Percentiles rank a stretch among this genome's conserved stretches.
These are phyloP conservation scores for Marasmius sp. DNA, from an alignment of 1,284 basidiomycete species.

Conservation along the genomic window DNA sequence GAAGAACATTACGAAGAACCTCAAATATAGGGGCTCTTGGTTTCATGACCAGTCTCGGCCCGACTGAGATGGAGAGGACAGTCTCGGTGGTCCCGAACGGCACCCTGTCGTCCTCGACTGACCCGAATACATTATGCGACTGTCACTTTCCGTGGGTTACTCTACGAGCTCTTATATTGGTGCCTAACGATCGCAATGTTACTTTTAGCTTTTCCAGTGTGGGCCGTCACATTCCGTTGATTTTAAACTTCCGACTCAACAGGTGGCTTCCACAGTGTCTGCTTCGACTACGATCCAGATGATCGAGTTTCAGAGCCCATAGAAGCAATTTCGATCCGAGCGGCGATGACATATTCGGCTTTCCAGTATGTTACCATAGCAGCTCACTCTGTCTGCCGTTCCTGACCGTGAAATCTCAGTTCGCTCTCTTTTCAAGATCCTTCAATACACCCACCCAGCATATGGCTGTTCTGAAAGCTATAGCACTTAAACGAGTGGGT, in stretches of 20 bases:
- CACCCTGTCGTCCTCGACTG: constrained; percentile 25
- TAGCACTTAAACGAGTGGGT: constrained; percentile 41
- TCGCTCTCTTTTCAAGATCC: constrained; percentile 21
- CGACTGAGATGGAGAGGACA: constrained; percentile 21
- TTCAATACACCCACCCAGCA: too few relatives aligned
- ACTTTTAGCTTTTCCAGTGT: constrained; percentile 18
- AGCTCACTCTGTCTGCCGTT: too few relatives aligned
- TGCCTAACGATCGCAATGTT: not conserved
- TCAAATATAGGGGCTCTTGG: constrained; percentile 23
- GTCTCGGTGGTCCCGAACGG: constrained; percentile 2
- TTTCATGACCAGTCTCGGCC: constrained; percentile 23
- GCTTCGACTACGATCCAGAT: constrained; percentile 29
- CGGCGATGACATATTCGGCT: too few relatives aligned
- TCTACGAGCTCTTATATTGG: not conserved
- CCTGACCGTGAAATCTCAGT: too few relatives aligned
- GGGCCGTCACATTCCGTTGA: constrained; percentile 27
- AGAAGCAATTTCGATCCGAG: too few relatives aligned
- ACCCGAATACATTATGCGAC: constrained; percentile 22
- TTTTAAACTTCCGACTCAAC: constrained; percentile 22
- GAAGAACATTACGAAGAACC: constrained; percentile 17
- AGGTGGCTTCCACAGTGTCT: constrained; percentile 22
- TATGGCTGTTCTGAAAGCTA: too few relatives aligned
- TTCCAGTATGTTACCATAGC: too few relatives aligned
- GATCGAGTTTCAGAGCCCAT: constrained; percentile 14
- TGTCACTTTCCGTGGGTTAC: constrained; percentile 24